These are phyloP conservation scores for Linnemannia exigua DNA, from an alignment of 192 early-diverging fungal genomes.

Conservation along the genomic window DNA sequence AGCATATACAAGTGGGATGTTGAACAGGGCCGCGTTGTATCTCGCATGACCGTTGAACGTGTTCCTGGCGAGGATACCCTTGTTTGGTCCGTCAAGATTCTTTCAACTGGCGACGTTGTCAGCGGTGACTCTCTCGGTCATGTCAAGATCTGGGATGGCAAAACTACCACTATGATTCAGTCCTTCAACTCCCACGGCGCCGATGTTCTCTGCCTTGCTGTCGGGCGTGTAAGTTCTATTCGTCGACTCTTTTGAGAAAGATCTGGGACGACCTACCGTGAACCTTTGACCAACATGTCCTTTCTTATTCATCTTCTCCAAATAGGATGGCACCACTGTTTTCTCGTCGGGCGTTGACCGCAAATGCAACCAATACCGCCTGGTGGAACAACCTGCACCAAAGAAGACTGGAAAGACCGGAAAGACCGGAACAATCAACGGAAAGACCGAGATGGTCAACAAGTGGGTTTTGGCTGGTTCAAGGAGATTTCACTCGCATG, in stretches of 20 bases:
- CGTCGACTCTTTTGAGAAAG: neutral
- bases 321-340: constrained; percentile 74
- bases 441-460: constrained; percentile 33
- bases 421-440: constrained; percentile 27
- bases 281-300: neutral
- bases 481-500: constrained; percentile 94
- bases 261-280: neutral
- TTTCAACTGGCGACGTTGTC: constrained; percentile 83
- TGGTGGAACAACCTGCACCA: constrained; percentile 60
- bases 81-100: constrained; percentile 85
- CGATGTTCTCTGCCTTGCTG: constrained; percentile 89
- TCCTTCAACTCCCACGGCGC: constrained; percentile 84
- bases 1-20: constrained; percentile 81
- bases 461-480: constrained; percentile 89
- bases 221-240: constrained; percentile 56
- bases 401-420: constrained; percentile 42
- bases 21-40: constrained; percentile 57
- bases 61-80: constrained; percentile 82
- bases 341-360: constrained; percentile 94
- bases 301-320: neutral
- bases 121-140: constrained; percentile 93
- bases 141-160: constrained; percentile 90
- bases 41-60: constrained; percentile 85
- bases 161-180: constrained; percentile 76
- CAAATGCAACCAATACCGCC: constrained; percentile 80